Evolutionary conservation across 352 stramenopile species (phyloP).

Genomic region (Globisporangium nagaii): DNA sequence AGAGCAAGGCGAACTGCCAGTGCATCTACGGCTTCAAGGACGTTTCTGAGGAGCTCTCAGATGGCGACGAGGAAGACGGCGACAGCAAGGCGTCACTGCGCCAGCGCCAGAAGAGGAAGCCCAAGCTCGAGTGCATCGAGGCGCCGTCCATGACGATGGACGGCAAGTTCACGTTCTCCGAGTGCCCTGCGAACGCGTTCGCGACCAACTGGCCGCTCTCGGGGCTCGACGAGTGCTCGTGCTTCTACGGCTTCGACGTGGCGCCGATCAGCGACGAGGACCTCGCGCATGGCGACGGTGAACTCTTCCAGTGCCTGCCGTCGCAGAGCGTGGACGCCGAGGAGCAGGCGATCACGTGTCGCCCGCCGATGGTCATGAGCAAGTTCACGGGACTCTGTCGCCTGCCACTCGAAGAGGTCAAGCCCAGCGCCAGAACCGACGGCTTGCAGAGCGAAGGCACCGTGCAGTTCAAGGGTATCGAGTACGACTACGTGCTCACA

Average conservation of each 20-base stretch:
- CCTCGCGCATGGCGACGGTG: conserved; percentile 18
- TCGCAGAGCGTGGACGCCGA: conserved; percentile 19
- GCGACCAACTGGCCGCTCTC: conserved; percentile 45
- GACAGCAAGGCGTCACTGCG: not conserved
- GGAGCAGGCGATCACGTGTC: conserved; percentile 38
- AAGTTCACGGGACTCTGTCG: conserved; percentile 52
- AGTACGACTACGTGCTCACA: conserved; percentile 76
- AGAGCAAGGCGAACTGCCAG: conserved; percentile 68
- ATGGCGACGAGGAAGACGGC: not conserved
- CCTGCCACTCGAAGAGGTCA: conserved; percentile 57
- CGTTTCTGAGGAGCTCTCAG: not conserved
- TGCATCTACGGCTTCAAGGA: conserved; percentile 53
- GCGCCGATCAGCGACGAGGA: conserved; percentile 23
- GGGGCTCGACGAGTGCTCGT: conserved; percentile 32
- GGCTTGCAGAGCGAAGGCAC: conserved; percentile 13
- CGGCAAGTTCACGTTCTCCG: conserved; percentile 21
- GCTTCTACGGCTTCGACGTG: conserved; percentile 39
- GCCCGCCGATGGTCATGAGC: conserved; percentile 33
- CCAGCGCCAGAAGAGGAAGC: conserved; percentile 9
- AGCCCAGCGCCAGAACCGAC: not conserved
- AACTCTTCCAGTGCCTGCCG: conserved; percentile 34
- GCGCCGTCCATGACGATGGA: conserved; percentile 9
- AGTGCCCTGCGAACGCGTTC: conserved; percentile 44
- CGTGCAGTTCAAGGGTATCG: conserved; percentile 70
- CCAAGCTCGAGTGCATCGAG: conserved; percentile 21